Conservation (phyloP, 1,139 yeast species). For the Scheffersomyces segobiensis region DNA sequence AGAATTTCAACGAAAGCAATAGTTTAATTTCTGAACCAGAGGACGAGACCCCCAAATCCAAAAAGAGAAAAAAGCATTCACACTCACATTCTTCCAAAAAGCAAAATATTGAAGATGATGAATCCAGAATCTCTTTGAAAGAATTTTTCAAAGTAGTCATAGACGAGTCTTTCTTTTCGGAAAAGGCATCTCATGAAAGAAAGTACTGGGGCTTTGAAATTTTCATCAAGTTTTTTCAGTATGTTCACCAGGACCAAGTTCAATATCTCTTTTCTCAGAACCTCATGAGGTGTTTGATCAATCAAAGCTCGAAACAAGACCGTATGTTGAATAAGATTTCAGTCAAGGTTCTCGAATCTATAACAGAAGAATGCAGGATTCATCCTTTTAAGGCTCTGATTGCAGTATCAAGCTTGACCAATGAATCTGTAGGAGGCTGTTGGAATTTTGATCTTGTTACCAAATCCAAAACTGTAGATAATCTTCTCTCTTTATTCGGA, state of each 20-base stretch:
- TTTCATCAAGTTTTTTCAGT: constrained; percentile 49
- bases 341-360: constrained; percentile 44
- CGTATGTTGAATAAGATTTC: constrained; percentile 72
- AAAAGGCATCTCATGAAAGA: constrained; percentile 79
- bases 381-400: constrained; percentile 47
- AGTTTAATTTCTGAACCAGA: constrained; percentile 21
- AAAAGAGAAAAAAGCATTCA: constrained; percentile 30
- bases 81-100: constrained; percentile 29
- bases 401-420: constrained; percentile 49
- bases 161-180: constrained; percentile 78
- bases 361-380: constrained; percentile 41
- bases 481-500: constrained; percentile 42
- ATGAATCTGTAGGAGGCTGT: constrained; percentile 56
- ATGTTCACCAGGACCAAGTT: constrained; percentile 32
- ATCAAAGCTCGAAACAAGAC: constrained; percentile 70
- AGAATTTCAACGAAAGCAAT: constrained; percentile 29
- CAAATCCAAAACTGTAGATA: constrained; percentile 66
- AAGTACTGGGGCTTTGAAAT: constrained; percentile 87
- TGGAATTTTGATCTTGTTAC: constrained; percentile 79
- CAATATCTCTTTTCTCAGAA: constrained; percentile 62
- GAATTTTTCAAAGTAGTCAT: constrained; percentile 82
- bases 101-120: constrained; percentile 18
- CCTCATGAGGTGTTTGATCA: constrained; percentile 70
- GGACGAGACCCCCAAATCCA: constrained; percentile 11
- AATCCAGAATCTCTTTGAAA: constrained; percentile 39